A percentile compares a stretch with the other conserved stretches of the same genome.
Conservation (phyloP, 2,329 filamentous ascomycete genomes). For the Ceratocystis huliohia region DNA sequence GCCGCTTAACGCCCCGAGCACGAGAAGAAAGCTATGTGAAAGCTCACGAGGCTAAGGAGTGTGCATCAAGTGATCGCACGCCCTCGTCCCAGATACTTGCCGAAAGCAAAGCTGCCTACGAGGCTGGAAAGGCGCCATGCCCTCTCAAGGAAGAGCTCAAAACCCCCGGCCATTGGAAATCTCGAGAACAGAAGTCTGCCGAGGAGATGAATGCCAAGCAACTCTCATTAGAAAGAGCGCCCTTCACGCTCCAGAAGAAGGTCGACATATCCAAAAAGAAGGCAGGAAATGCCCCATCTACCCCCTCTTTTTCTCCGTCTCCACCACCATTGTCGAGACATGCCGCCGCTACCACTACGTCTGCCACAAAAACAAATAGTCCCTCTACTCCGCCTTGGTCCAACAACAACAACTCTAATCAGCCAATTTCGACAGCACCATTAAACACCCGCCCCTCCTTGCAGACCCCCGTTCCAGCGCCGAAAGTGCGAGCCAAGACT, state of each 20-base stretch:
- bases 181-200: conserved; percentile 2
- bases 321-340: background rate
- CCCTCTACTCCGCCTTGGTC: background rate
- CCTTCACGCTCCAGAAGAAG: background rate
- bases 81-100: background rate
- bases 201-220: background rate
- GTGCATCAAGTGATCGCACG: conserved; percentile 2
- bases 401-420: conserved; percentile 8
- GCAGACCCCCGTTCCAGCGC: conserved; percentile 7
- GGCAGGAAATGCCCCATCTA: background rate
- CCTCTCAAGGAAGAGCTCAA: background rate
- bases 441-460: conserved; percentile 1
- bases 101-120: background rate
- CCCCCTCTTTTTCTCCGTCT: background rate
- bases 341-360: background rate
- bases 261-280: background rate
- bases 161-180: background rate
- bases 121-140: background rate
- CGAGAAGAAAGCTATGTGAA: background rate
- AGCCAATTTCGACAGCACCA: conserved; percentile 7
- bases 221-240: background rate
- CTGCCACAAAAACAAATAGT: background rate
- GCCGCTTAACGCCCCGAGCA: background rate
- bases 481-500: background rate
- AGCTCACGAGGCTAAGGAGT: background rate